Evolutionary conservation across 2,329 filamentous ascomycete genomes (phyloP), one percentile per base, ranked within the genome.

Genomic region (Didymosphaeria variabile): DNA sequence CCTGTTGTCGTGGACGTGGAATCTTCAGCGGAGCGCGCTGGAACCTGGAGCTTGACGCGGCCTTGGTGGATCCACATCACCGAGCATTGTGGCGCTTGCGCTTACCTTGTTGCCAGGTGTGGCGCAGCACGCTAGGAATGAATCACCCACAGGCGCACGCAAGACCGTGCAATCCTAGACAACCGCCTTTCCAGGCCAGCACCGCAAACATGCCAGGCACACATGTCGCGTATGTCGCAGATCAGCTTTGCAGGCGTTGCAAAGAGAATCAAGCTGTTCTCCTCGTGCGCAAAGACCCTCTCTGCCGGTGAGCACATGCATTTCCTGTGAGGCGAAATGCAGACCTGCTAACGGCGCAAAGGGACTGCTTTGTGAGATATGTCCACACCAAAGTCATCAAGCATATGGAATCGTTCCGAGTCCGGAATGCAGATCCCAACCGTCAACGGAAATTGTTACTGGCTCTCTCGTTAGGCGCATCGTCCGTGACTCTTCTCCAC

Each of bases 401-500:
- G 78, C 91, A 93, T 51, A 87, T 91, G 81, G 88, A 90, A 67
- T 83, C 84, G 44, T 91, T 90, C 72, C 83, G 86, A 49, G 83
- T 88, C 40, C 79, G 80, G 40, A 77, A 84, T 64, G 76, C 79
- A 34, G 75, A 79, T 23, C 77, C 79, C 59, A 79, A 80, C 46
- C 73, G 79, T 55, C 79, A 80, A 59, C 81, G 80, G 67, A 86
- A 79, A 72, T 86, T 97, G 51, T 81, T 97, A 19, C 81, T 97
- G 21, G 92, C 93, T 6, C 81, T 97, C 1, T 97, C 94, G 0
- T 90, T 93, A 70, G 94, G 95, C 0, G 82, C 91, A 1, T 95
- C 91, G 1, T 98, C 94, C 0, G 85, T 91, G 15, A 87, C 88
- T 15, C 82, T 99, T 46, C 83, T 97, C 32, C 87, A 94, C 69